Conservation (phyloP, 2,329 filamentous ascomycete genomes). For the Penicillium palitans region DNA sequence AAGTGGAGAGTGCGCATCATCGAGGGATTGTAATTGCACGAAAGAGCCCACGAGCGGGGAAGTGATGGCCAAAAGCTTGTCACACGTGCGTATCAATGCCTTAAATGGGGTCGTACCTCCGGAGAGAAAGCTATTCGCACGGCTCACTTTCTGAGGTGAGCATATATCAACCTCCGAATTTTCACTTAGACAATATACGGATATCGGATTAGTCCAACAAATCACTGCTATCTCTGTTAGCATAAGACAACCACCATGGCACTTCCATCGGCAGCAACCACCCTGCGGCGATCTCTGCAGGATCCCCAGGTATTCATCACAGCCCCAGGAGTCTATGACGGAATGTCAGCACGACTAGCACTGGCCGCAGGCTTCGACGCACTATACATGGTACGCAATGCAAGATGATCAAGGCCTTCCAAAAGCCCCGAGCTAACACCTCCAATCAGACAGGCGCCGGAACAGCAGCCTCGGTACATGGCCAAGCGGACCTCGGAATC, state of each 20-base stretch:
- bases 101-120: background rate
- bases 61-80: slow-evolving; percentile 11
- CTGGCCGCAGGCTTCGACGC: slow-evolving; percentile 51
- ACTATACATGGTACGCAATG: slow-evolving; percentile 52
- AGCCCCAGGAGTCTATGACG: slow-evolving; percentile 54
- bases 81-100: slow-evolving; percentile 6
- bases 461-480: slow-evolving; percentile 51
- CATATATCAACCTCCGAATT: background rate
- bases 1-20: slow-evolving; percentile 21
- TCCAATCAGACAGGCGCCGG: slow-evolving; percentile 51
- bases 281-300: slow-evolving; percentile 35
- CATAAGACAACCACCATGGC: slow-evolving; percentile 20
- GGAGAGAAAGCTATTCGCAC: background rate
- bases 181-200: background rate
- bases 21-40: background rate
- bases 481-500: slow-evolving; percentile 53
- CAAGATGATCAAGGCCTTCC: background rate
- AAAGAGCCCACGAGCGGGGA: slow-evolving; percentile 14
- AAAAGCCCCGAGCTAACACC: background rate
- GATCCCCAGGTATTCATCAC: slow-evolving; percentile 43
- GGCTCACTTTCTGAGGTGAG: background rate
- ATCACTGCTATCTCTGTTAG: background rate
- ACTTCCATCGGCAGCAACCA: slow-evolving; percentile 31
- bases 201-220: background rate
- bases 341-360: slow-evolving; percentile 51